A percentile compares a stretch with the other conserved stretches of the same genome.
Conservation (phyloP, 163 green algal species). For the Prototheca wickerhamii region DNA sequence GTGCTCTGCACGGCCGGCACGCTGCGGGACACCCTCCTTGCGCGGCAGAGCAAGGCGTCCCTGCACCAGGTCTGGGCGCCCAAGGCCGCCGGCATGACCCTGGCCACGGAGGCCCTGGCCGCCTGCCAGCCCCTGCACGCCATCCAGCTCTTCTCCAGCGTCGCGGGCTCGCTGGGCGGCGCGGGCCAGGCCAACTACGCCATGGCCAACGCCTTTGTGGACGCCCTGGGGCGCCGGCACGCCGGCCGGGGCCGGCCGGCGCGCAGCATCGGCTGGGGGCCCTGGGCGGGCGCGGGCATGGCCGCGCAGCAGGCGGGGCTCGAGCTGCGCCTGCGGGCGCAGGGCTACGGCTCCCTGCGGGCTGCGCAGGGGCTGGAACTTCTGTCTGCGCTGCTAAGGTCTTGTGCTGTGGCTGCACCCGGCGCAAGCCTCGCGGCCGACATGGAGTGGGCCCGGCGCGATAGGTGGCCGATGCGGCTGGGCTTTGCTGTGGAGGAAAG, state of each 20-base stretch:
- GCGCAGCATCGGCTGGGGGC: constrained; percentile 65
- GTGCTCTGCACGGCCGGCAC: constrained; percentile 65
- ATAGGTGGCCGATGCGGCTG: constrained; percentile 1
- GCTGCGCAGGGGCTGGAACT: constrained; percentile 8
- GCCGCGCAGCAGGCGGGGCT: constrained; percentile 31
- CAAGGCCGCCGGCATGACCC: constrained; percentile 38
- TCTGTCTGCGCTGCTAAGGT: not conserved
- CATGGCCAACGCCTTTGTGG: constrained; percentile 40
- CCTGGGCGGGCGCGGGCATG: constrained; percentile 77
- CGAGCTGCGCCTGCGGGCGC: constrained; percentile 9
- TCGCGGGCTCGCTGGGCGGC: constrained; percentile 24
- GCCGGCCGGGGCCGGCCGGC: constrained; percentile 7
- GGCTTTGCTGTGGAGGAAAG: too few relatives aligned
- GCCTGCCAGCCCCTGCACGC: not conserved
- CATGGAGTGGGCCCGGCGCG: not conserved
- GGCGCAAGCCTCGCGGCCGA: not conserved
- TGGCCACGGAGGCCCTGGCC: not conserved
- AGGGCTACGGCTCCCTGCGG: constrained; percentile 19
- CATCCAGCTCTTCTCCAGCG: constrained; percentile 24
- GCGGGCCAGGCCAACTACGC: constrained; percentile 49
- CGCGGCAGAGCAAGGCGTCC: constrained; percentile 18
- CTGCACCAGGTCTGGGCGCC: constrained; percentile 30
- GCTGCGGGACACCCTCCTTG: constrained; percentile 57
- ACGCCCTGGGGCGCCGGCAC: constrained; percentile 11
- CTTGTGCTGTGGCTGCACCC: not conserved